These are phyloP conservation scores for Arthrobotrys sinensis DNA, from an alignment of 2,329 filamentous ascomycete species.

Conservation along the genomic window DNA sequence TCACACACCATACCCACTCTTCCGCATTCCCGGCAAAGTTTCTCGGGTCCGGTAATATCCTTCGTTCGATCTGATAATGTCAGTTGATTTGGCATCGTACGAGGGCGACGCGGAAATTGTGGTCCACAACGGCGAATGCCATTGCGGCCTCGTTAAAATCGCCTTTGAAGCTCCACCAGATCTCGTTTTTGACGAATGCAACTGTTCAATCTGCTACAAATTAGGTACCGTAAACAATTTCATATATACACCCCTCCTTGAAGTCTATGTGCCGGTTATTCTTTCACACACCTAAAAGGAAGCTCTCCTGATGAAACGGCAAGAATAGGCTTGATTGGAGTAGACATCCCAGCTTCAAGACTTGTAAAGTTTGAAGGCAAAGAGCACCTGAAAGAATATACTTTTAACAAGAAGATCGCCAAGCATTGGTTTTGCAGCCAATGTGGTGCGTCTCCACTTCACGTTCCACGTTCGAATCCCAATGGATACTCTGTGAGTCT, in stretches of 20 bases:
- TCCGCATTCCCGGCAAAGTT: slow-evolving; percentile 22
- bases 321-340: slow-evolving; percentile 60
- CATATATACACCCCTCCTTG: slow-evolving; percentile 35
- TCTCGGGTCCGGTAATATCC: slow-evolving; percentile 13
- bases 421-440: slow-evolving; percentile 48
- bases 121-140: slow-evolving; percentile 55
- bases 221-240: slow-evolving; percentile 55
- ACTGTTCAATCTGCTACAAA: slow-evolving; percentile 61
- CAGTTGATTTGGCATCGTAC: slow-evolving; percentile 32
- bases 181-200: slow-evolving; percentile 56
- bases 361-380: slow-evolving; percentile 59
- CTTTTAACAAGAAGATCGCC: slow-evolving; percentile 57
- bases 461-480: slow-evolving; percentile 54
- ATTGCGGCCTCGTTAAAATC: slow-evolving; percentile 57
- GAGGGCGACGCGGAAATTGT: slow-evolving; percentile 39
- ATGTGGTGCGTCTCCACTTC: slow-evolving; percentile 52
- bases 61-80: slow-evolving; percentile 28
- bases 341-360: slow-evolving; percentile 58
- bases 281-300: slow-evolving; percentile 20
- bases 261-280: slow-evolving; percentile 32
- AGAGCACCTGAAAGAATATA: slow-evolving; percentile 56
- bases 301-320: slow-evolving; percentile 28
- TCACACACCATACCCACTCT: slow-evolving; percentile 20
- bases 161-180: slow-evolving; percentile 57
- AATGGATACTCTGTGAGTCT: slow-evolving; percentile 56